Evolutionary conservation across 257 asterid genomes (phyloP), one percentile per base, ranked within the genome.

Genomic region (Plantago ovata): DNA sequence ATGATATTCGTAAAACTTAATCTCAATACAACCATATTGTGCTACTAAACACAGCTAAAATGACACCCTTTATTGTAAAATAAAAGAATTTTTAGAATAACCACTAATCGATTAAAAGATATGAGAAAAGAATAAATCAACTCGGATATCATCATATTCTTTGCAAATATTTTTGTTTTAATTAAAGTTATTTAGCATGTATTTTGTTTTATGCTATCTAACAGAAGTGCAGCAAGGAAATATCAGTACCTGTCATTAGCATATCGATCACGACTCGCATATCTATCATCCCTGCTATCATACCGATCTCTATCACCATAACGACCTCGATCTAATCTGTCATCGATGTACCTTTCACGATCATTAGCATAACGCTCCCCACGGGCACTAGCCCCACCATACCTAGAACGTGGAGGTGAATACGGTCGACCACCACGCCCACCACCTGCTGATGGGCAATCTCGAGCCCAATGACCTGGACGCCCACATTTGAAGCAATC

Each of bases 381-480:
- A 41, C 85, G 94, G 61, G 76, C 72, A 50, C 81, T 81, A 59
- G 20, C 60, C 60, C 91, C 94, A 48, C 80, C 86, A 74, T 78
- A 86, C 85, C 86, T 82, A 43, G 94, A 64, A 1, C 94, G 97
- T 15, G 87, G 84, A 23, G 98, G 88, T 8, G 97, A 71, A 65
- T 86, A 62, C 7, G 95, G 82, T 22, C 94, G 94, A 47, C 72
- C 70, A 52, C 86, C 87, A 40, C 95, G 76, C 11, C 91, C 84
- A 57, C 95, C 95, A 47, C 85, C 92, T 13, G 75, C 83, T 19
- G 89, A 79, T 4, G 97, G 95, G 49, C 97, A 93, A 63, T 93
- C 99, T 20, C 99, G 82, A 38, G 97, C 97, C 99, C 99, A 93
- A 33, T 93, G 99, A 3, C 99, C 99, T 1, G 96, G 80, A 1